A percentile compares a stretch with the other conserved stretches of the same genome.
phyloP scores from a whole-genome alignment of 257 asterid species.

The Forsythia viridissima region DNA sequence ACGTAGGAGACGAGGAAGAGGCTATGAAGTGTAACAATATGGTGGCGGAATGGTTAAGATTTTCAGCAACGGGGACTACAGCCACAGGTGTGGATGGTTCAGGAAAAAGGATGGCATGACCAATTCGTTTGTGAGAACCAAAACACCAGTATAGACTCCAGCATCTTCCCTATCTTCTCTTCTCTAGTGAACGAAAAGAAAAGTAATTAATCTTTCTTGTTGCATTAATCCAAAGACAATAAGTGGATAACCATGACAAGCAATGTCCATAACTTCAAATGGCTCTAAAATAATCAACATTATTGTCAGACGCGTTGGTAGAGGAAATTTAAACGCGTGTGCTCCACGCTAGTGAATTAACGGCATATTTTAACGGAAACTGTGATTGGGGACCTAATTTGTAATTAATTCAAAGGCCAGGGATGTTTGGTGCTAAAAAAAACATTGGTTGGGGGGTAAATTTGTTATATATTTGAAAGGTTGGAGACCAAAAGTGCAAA shows the following conservation, averaged over 20 bases:
- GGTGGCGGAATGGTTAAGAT: constrained; percentile 44
- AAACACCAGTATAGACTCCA: constrained; percentile 88
- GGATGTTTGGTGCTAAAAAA: no score
- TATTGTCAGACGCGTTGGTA: no score
- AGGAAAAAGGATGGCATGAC: constrained; percentile 75
- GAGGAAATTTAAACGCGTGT: no score
- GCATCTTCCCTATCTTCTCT: constrained; percentile 89
- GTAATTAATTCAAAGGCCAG: no score
- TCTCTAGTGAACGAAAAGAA: constrained; percentile 45
- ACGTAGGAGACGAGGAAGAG: constrained; percentile 94
- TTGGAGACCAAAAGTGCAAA: no score
- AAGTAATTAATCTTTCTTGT: not conserved
- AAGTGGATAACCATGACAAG: not conserved
- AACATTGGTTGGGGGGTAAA: no score
- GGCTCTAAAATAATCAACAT: not conserved
- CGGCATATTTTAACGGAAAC: no score
- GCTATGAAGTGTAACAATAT: constrained; percentile 77
- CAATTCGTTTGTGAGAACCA: constrained; percentile 76
- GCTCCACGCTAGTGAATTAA: no score
- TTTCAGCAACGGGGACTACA: constrained; percentile 48
- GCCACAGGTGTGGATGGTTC: constrained; percentile 55
- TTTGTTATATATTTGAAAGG: no score
- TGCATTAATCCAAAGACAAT: not conserved
- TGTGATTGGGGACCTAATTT: no score
- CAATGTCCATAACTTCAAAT: not conserved